A percentile compares a stretch with the other conserved stretches of the same genome.
These are phyloP conservation scores for Boletus reticulatus DNA, from an alignment of 768 basidiomycete species.

Conservation along the genomic window DNA sequence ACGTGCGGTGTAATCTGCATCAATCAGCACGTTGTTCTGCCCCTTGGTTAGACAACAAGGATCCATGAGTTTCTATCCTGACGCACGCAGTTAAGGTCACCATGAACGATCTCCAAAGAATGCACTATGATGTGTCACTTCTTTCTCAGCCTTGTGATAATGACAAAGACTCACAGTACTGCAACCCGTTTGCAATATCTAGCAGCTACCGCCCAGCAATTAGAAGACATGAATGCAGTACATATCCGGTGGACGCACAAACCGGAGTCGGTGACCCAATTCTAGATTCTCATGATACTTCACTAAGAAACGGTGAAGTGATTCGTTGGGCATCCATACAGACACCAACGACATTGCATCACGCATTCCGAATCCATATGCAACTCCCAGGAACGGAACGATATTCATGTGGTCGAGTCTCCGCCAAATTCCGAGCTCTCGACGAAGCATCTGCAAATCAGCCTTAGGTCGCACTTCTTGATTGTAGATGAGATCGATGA, in stretches of 20 bases:
- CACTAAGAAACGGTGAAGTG: slow-evolving; percentile 19
- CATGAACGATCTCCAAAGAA: slow-evolving; percentile 4
- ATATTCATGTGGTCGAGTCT: slow-evolving; percentile 13
- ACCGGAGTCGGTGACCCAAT: not conserved
- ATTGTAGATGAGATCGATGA: not conserved
- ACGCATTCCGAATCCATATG: slow-evolving; percentile 22
- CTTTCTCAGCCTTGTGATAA: not conserved
- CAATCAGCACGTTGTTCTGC: slow-evolving; percentile 17
- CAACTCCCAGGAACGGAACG: no score
- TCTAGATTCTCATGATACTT: not conserved
- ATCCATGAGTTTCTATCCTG: no score
- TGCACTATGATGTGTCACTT: slow-evolving; percentile 5
- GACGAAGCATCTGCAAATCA: slow-evolving; percentile 16
- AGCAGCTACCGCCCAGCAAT: not conserved
- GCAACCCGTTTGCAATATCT: not conserved
- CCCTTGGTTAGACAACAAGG: no score
- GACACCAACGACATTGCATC: slow-evolving; percentile 26
- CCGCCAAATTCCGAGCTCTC: slow-evolving; percentile 30
- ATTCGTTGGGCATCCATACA: slow-evolving; percentile 28
- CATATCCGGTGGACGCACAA: slow-evolving; percentile 15
- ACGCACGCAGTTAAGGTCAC: slow-evolving; percentile 7
- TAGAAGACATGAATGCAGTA: slow-evolving; percentile 7
- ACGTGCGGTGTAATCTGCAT: slow-evolving; percentile 30
- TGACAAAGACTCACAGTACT: not conserved
- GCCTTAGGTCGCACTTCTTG: not conserved